These are phyloP conservation scores for Rhynchosporium agropyri DNA, from an alignment of 2,329 filamentous ascomycete species.

Conservation along the genomic window DNA sequence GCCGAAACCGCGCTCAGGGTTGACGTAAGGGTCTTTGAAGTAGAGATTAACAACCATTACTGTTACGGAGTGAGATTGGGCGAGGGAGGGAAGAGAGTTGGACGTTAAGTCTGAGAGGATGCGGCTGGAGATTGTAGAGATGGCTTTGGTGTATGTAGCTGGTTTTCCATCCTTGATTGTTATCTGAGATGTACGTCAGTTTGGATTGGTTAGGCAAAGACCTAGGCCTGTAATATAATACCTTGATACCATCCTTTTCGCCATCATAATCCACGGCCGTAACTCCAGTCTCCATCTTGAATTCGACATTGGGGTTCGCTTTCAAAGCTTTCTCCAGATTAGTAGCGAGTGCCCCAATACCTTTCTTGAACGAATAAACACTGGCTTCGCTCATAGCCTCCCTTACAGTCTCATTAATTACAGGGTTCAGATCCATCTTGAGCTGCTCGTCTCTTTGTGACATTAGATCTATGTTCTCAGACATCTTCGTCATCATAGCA, in stretches of 20 bases:
- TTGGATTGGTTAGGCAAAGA: conserved; percentile 13
- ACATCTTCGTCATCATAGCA: conserved; percentile 11
- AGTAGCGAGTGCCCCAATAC: conserved; percentile 64
- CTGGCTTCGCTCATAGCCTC: conserved; percentile 40
- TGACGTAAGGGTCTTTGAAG: conserved; percentile 67
- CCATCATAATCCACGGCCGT: conserved; percentile 48
- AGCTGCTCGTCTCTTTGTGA: conserved; percentile 16
- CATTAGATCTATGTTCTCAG: conserved; percentile 1
- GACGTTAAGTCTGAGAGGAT: conserved; percentile 31
- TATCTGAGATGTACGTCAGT: conserved; percentile 40
- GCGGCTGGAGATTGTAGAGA: conserved; percentile 58
- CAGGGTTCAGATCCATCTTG: conserved; percentile 15
- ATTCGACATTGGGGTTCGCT: conserved; percentile 58
- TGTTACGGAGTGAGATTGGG: conserved; percentile 66
- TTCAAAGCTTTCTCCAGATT: conserved; percentile 55
- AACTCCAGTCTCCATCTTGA: conserved; percentile 56
- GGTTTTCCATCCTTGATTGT: conserved; percentile 34
- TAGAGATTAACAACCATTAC: conserved; percentile 94
- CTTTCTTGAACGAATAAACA: conserved; percentile 55
- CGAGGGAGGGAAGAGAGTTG: conserved; percentile 51
- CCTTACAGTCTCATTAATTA: conserved; percentile 24
- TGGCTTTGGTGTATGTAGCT: conserved; percentile 56
- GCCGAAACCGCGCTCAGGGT: conserved; percentile 74
- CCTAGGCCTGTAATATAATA: conserved; percentile 39
- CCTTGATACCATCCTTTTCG: conserved; percentile 47